Evolutionary conservation across 148 eudicot species (phyloP).

Genomic region (Rhododendron williamsianum): DNA sequence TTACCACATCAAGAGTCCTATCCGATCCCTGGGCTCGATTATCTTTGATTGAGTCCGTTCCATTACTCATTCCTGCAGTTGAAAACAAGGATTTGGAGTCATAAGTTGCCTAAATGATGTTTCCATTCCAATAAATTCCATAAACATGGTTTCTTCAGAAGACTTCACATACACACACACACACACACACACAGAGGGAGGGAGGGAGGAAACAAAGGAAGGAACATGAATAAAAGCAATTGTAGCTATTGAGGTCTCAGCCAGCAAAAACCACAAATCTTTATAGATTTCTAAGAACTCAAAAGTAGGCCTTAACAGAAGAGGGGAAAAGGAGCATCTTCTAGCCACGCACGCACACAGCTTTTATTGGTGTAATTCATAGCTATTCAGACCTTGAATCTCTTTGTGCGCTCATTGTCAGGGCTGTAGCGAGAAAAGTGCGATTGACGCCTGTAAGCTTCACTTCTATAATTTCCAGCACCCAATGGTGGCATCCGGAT

Average conservation of each 20-base stretch:
- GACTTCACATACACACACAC: neutral
- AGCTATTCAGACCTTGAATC: constrained; percentile 53
- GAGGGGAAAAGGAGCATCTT: neutral
- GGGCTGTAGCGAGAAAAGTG: constrained; percentile 46
- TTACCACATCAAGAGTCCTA: neutral
- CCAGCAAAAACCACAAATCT: neutral
- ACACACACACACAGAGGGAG: neutral
- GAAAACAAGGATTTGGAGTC: neutral
- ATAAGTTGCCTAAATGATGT: neutral
- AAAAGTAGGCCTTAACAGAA: neutral
- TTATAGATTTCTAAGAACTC: neutral
- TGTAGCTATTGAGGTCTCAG: neutral
- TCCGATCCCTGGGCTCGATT: neutral
- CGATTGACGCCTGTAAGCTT: constrained; percentile 35
- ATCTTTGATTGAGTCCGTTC: neutral
- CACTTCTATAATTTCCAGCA: constrained; percentile 38
- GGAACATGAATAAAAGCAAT: neutral
- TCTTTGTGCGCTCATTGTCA: constrained; percentile 51
- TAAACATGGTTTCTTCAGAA: neutral
- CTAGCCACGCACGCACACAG: neutral
- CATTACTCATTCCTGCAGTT: constrained; percentile 13
- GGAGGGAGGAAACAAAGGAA: neutral
- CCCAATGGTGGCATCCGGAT: constrained; percentile 23
- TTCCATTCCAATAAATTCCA: neutral
- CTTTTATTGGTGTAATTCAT: neutral